phyloP scores from a whole-genome alignment of 768 basidiomycete species.

The Podaxis carcinomalis region DNA sequence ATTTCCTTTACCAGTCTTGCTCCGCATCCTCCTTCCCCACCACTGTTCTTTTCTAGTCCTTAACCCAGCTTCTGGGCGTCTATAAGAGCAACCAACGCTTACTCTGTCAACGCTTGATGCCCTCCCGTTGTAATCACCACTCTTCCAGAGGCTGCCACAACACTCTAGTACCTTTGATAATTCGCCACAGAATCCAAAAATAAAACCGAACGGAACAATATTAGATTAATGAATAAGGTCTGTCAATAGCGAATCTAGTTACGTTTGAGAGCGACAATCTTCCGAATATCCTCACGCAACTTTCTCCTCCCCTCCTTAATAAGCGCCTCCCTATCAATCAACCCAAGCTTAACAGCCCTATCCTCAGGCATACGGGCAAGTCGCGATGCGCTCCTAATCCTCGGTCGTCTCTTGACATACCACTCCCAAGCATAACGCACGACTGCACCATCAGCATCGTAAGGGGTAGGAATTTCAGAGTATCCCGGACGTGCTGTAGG shows the following conservation, averaged over 20 bases:
- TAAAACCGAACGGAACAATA: neutral
- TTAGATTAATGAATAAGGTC: neutral
- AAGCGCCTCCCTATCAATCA: constrained; percentile 22
- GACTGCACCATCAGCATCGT: constrained; percentile 92
- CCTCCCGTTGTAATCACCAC: no score
- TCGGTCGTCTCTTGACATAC: constrained; percentile 71
- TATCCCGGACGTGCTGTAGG: constrained; percentile 96
- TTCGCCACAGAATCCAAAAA: neutral
- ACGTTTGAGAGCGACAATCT: constrained; percentile 11
- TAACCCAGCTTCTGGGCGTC: no score
- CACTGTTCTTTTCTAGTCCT: no score
- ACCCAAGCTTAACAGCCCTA: constrained; percentile 37
- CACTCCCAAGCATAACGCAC: constrained; percentile 95
- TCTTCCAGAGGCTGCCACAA: no score
- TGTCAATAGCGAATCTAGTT: neutral
- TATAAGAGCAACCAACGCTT: no score
- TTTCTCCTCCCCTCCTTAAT: constrained; percentile 18
- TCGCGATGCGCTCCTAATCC: constrained; percentile 62
- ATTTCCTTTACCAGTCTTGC: no score
- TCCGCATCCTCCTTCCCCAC: no score
- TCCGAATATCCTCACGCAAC: constrained; percentile 20
- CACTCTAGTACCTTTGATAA: neutral
- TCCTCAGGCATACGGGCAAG: constrained; percentile 65
- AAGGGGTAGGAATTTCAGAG: constrained; percentile 93
- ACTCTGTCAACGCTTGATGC: no score